A percentile compares a stretch with the other conserved stretches of the same genome.
These are phyloP conservation scores for Colletotrichum siamense DNA, from an alignment of 2,329 filamentous ascomycete species.

Conservation along the genomic window DNA sequence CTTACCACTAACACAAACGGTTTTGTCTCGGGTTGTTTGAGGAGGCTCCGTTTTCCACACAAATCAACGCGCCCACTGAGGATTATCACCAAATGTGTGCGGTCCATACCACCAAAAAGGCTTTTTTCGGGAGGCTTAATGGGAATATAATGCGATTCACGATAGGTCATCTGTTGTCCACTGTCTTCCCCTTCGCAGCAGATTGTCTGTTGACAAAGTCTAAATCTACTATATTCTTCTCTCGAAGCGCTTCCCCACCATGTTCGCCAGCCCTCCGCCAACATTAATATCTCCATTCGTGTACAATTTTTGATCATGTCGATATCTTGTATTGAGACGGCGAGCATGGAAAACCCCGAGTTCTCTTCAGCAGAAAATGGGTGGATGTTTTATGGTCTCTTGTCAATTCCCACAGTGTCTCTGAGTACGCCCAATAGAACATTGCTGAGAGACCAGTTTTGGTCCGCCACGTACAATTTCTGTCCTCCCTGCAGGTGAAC, in stretches of 20 bases:
- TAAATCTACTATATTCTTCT: constrained; percentile 29
- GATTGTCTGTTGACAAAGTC: constrained; percentile 1
- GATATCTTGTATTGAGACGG: background rate
- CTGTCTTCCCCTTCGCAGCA: background rate
- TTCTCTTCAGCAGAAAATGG: background rate
- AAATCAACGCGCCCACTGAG: constrained; percentile 30
- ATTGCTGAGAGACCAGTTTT: constrained; percentile 46
- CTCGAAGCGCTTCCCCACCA: constrained; percentile 23
- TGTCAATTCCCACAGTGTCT: constrained; percentile 29
- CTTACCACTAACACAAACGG: constrained; percentile 33
- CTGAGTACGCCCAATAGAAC: constrained; percentile 29
- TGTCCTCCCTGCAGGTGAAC: background rate
- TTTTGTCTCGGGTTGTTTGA: constrained; percentile 26
- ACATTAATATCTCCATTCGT: background rate
- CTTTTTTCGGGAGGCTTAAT: background rate
- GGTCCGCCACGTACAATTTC: constrained; percentile 30
- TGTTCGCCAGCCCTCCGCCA: background rate
- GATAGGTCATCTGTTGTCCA: constrained; percentile 19
- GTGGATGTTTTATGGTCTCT: constrained; percentile 39
- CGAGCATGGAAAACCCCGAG: background rate
- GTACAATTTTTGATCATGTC: background rate
- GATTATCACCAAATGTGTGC: constrained; percentile 27
- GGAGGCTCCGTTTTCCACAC: background rate
- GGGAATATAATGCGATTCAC: constrained; percentile 25
- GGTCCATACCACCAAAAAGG: constrained; percentile 20